phyloP scores from a whole-genome alignment of 805 yeast species.

The Wickerhamiella alocasiicola region DNA sequence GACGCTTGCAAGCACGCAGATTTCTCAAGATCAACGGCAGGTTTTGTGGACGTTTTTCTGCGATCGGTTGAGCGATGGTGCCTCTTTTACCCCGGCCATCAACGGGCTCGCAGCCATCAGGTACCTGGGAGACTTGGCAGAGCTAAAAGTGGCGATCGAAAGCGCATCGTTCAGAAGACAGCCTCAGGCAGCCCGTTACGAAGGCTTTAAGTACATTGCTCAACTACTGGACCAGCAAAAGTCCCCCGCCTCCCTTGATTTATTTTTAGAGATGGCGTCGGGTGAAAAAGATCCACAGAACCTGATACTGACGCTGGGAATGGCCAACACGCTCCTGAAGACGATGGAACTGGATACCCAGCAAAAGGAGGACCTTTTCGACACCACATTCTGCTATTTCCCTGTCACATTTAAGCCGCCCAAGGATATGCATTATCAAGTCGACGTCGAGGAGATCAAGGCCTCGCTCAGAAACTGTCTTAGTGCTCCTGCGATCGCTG shows the following conservation, averaged over 20 bases:
- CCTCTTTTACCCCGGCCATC: conserved; percentile 40
- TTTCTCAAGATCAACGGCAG: conserved; percentile 28
- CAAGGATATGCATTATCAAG: conserved; percentile 70
- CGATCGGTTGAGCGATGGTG: conserved; percentile 55
- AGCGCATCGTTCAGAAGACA: conserved; percentile 13
- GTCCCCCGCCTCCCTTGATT: conserved; percentile 31
- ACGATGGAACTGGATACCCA: conserved; percentile 31
- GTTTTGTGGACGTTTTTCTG: conserved; percentile 39
- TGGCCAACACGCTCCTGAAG: conserved; percentile 38
- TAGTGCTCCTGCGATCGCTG: conserved; percentile 56
- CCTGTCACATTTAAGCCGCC: conserved; percentile 95
- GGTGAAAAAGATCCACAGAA: conserved; percentile 96
- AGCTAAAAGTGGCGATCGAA: conserved; percentile 21
- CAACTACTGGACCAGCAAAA: background rate
- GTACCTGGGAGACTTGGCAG: conserved; percentile 38
- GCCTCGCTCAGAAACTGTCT: conserved; percentile 42
- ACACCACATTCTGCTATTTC: conserved; percentile 83
- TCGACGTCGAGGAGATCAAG: conserved; percentile 64
- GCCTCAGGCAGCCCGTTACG: conserved; percentile 35
- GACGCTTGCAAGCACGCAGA: conserved; percentile 26
- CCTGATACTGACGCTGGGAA: conserved; percentile 51
- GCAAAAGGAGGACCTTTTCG: conserved; percentile 61
- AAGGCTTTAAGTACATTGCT: conserved; percentile 40
- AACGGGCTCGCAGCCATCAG: conserved; percentile 40
- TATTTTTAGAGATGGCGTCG: conserved; percentile 55